These are phyloP conservation scores for Vararia minispora DNA, from an alignment of 768 basidiomycete species.

Conservation along the genomic window DNA sequence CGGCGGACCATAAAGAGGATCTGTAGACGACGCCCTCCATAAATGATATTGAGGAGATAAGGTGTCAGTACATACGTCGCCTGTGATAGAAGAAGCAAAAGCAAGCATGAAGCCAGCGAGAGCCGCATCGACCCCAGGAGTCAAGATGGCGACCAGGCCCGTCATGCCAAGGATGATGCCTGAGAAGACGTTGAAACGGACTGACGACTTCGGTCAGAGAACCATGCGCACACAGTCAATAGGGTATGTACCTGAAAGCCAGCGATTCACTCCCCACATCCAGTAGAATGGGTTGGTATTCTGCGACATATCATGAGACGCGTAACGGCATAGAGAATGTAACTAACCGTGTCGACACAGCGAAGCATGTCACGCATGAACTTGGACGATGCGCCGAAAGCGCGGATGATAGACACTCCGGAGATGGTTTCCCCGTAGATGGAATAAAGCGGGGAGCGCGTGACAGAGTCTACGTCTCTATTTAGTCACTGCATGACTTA, in stretches of 20 bases:
- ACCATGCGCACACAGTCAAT: constrained; percentile 74
- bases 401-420: constrained; percentile 48
- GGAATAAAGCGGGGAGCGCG: constrained; percentile 39
- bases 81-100: constrained; percentile 68
- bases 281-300: constrained; percentile 74
- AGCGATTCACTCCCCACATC: constrained; percentile 80
- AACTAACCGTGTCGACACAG: constrained; percentile 66
- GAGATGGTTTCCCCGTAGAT: constrained; percentile 43
- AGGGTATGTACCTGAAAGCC: no score
- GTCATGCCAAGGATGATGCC: constrained; percentile 63
- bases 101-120: constrained; percentile 80
- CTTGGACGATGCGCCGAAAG: constrained; percentile 83
- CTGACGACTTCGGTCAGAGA: no score
- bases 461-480: constrained; percentile 25
- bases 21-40: constrained; percentile 1
- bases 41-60: constrained; percentile 25
- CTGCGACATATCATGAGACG: constrained; percentile 16
- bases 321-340: neutral
- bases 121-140: constrained; percentile 67
- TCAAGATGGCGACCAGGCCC: constrained; percentile 51
- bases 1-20: constrained; percentile 39
- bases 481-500: neutral
- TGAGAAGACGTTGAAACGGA: constrained; percentile 78
- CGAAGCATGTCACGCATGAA: constrained; percentile 77
- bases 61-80: constrained; percentile 37